Evolutionary conservation across 192 early-diverging fungal genomes (phyloP), one percentile per base, ranked within the genome.

Genomic region (Thamnidium elegans): DNA sequence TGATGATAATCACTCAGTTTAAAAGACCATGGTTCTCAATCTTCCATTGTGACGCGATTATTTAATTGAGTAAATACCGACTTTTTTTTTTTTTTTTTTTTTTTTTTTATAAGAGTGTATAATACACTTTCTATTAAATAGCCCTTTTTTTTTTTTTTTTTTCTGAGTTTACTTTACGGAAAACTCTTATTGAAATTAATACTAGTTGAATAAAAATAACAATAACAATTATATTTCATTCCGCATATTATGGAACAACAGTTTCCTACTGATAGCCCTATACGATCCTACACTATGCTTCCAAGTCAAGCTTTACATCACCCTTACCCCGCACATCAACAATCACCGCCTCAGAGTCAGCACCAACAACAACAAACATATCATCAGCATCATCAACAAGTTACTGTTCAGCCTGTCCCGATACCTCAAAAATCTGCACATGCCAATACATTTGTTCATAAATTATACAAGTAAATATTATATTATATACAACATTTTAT

Each of bases 361-460:
- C 11, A 3, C 20, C 7, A n/a, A 59, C 20, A 59, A 26, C 26
- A 26, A 26, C 26, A 26, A 26, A 26, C 26, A 26, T 26, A 26
- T 39, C 36, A 45, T 45, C 58, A 59, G 23, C 19, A 19, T 15
- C 58, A 42, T 44, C 55, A 63, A 63, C 61, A 63, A 47, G 7
- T 42, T n/a, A 36, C 34, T 17, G 56, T 7, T 21, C 39, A 44
- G 17, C 43, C 26, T 23, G 14, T 34, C 7, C 9, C 58, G 7
- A 26, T 34, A 14, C 46, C 64, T 14, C 50, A 48, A 46, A 65
- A 55, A 48, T 47, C 63, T 14, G 31, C 50, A 3, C 48, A 56
- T 47, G 51, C 43, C 14, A 73, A 63, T 58, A 68, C 71, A 26
- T 73, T 73, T 60, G 71, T 73, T 23, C 71, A 73, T 59, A 73